Evolutionary conservation across 495 filamentous ascomycete genomes (phyloP), one percentile per base, ranked within the genome.

Genomic region (Penicillium herquei): DNA sequence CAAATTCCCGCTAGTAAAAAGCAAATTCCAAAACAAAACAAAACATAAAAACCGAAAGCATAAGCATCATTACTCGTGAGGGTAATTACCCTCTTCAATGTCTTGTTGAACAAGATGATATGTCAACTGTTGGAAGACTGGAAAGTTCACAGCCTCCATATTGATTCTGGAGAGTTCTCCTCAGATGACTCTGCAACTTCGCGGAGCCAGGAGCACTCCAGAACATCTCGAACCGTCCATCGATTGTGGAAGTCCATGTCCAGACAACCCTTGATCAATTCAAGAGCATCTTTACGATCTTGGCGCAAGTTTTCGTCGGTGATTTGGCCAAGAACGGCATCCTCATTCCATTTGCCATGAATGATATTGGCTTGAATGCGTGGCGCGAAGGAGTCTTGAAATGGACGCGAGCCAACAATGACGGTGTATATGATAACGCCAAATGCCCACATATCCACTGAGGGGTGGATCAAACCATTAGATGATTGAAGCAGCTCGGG

Each of bases 381-480:
- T 35, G 82, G 79, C 26, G 80, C 70, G 45, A 90, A 82, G 0
- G 76, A 63, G 54, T 88, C 80, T 35, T 83, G 76, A 67, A 91
- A 91, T 0, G 87, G 87, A 4, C 89, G 77, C 9, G 78, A 79
- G n/a, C 86, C 87, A 2, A 84, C 82, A 12, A 87, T 65, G 5
- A 89, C 67, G 7, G 83, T 76, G 54, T 81, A 90, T 2, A 86
- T 71, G 13, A 87, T 79, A 7, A 90, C 84, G 9, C 87, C 87
- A 58, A 83, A 88, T 0, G 87, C 86, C 87, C 88, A 91, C 8
- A 91, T 77, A 63, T 91, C 87, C 11, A 84, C 84, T 0, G 80
- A 82, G 2, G 79, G 72, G 58, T 77, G 63, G 56, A 84, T 71
- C 56, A 86, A 58, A 67, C 80, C 63, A 30, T 60, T 66, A 6